Evolutionary conservation across 2,329 filamentous ascomycete genomes (phyloP).

Genomic region (Tympanopsis confertula): DNA sequence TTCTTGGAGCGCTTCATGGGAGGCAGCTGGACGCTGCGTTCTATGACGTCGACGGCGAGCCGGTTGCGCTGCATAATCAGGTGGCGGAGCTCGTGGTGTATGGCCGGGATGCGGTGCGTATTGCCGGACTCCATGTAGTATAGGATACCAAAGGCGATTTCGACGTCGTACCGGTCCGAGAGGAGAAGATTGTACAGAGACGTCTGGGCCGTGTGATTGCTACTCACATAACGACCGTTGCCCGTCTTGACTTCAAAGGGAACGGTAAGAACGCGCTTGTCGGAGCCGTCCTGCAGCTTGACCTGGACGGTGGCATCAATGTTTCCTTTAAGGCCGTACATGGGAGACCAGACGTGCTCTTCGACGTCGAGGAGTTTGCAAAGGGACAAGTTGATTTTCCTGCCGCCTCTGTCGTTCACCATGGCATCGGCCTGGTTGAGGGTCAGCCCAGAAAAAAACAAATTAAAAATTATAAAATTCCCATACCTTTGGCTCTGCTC

Average conservation of each 20-base stretch:
- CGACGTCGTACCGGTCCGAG: slow-evolving; percentile 87
- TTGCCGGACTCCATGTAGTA: slow-evolving; percentile 92
- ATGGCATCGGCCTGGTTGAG: slow-evolving; percentile 48
- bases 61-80: slow-evolving; percentile 96
- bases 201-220: slow-evolving; percentile 82
- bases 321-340: slow-evolving; percentile 94
- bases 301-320: slow-evolving; percentile 95
- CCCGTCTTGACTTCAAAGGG: slow-evolving; percentile 96
- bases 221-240: slow-evolving; percentile 59
- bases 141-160: slow-evolving; percentile 78
- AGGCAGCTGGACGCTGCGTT: slow-evolving; percentile 68
- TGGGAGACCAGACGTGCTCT: slow-evolving; percentile 95
- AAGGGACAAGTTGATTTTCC: slow-evolving; percentile 70
- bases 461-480: background rate
- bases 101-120: slow-evolving; percentile 71
- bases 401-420: slow-evolving; percentile 68
- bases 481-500: slow-evolving; percentile 53
- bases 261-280: slow-evolving; percentile 62
- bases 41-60: slow-evolving; percentile 72
- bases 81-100: slow-evolving; percentile 79
- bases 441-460: slow-evolving; percentile 14
- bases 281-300: slow-evolving; percentile 60
- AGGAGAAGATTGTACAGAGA: slow-evolving; percentile 85
- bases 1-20: slow-evolving; percentile 75
- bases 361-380: slow-evolving; percentile 93